These are phyloP conservation scores for Ceratobasidium sp. DNA, from an alignment of 1,284 basidiomycete species.

Conservation along the genomic window DNA sequence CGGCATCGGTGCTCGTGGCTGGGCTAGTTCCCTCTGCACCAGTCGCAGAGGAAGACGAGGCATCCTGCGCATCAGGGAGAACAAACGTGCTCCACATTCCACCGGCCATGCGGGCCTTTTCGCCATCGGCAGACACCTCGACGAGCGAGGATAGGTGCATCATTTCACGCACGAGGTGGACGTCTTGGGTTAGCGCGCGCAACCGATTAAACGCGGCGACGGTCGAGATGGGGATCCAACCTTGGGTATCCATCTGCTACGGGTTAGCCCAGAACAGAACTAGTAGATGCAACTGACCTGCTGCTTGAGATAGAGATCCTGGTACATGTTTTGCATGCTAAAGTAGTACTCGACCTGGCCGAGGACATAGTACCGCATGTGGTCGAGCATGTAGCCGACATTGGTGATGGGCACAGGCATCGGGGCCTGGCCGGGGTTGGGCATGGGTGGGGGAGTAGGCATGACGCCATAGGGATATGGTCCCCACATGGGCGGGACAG, in stretches of 20 bases:
- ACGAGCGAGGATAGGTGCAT: slow-evolving; percentile 70
- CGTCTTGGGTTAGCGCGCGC: slow-evolving; percentile 69
- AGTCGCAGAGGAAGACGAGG: slow-evolving; percentile 33
- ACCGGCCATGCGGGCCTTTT: slow-evolving; percentile 68
- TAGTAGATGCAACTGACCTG: slow-evolving; percentile 46
- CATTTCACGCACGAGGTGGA: slow-evolving; percentile 72
- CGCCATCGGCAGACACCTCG: slow-evolving; percentile 67
- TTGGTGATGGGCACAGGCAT: slow-evolving; percentile 52
- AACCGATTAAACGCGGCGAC: slow-evolving; percentile 89
- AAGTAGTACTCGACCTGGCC: slow-evolving; percentile 59
- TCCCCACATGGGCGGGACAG: slow-evolving; percentile 24
- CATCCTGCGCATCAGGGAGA: slow-evolving; percentile 64
- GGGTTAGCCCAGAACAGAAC: not conserved
- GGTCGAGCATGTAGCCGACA: slow-evolving; percentile 47
- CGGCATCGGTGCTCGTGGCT: not conserved
- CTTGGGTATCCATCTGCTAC: slow-evolving; percentile 82
- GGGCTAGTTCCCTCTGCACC: slow-evolving; percentile 1
- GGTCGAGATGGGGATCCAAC: slow-evolving; percentile 83
- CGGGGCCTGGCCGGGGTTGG: slow-evolving; percentile 42
- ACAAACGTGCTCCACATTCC: slow-evolving; percentile 69
- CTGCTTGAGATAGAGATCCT: slow-evolving; percentile 58
- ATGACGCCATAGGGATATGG: slow-evolving; percentile 26
- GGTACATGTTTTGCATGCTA: slow-evolving; percentile 57
- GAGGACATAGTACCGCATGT: slow-evolving; percentile 51
- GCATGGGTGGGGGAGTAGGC: slow-evolving; percentile 9